These are phyloP conservation scores for Closterium sp. DNA, from an alignment of 139 green algal species.

Conservation along the genomic window DNA sequence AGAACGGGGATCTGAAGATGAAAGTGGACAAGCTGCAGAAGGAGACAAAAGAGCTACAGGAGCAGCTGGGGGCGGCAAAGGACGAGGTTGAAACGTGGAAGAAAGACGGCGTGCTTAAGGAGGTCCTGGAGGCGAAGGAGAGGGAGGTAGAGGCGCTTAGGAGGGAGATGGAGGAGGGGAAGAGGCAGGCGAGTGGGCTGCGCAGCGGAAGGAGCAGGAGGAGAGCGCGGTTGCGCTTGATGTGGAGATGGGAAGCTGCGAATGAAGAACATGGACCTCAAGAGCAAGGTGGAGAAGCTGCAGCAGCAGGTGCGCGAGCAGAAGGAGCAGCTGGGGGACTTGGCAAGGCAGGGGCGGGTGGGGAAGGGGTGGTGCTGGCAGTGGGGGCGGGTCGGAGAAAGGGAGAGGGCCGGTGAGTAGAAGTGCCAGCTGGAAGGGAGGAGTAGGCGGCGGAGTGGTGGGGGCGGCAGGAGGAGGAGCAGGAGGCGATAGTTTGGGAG, in stretches of 20 bases:
- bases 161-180: background rate
- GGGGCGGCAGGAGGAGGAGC: background rate
- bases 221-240: background rate
- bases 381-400: background rate
- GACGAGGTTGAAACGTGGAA: background rate
- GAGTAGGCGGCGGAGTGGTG: too few species aligned
- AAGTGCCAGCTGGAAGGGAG: background rate
- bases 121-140: background rate
- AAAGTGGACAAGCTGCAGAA: background rate
- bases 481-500: background rate
- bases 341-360: background rate
- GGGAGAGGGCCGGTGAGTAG: background rate
- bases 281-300: constrained; percentile 4
- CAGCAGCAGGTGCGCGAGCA: background rate
- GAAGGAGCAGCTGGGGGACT: background rate
- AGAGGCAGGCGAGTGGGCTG: background rate
- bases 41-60: background rate
- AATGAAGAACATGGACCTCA: background rate
- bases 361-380: background rate
- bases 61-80: background rate
- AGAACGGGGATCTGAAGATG: background rate
- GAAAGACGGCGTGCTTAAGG: background rate
- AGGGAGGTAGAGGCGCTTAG: background rate
- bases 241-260: background rate
- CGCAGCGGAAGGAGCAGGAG: background rate